phyloP scores from a whole-genome alignment of 2,329 filamentous ascomycete species.

The Aspergillus jensenii region DNA sequence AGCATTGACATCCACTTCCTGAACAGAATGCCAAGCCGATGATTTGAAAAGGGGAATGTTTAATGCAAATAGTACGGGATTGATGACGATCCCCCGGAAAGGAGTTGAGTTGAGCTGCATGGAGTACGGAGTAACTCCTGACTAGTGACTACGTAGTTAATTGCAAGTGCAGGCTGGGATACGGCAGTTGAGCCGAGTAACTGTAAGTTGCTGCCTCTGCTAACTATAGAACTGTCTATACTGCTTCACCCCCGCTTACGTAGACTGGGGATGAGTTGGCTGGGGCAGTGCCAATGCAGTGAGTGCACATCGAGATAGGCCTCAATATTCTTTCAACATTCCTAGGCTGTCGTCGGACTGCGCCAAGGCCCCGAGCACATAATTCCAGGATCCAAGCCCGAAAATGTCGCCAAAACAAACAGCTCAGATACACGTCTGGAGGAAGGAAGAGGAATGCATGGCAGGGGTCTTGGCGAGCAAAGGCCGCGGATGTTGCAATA shows the following conservation, averaged over 20 bases:
- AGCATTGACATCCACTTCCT: not conserved
- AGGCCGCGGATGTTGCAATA: slow-evolving; percentile 4
- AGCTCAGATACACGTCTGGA: too few species aligned
- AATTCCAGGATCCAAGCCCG: not conserved
- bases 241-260: too few species aligned
- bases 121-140: too few species aligned
- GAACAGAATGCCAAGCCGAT: not conserved
- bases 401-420: not conserved
- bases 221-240: too few species aligned
- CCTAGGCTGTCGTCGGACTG: too few species aligned
- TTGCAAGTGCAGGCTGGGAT: too few species aligned
- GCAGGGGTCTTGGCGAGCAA: slow-evolving; percentile 22
- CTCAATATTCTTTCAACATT: too few species aligned
- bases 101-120: too few species aligned
- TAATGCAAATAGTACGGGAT: not conserved
- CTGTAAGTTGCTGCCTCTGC: slow-evolving; percentile 9
- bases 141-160: too few species aligned
- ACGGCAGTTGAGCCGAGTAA: slow-evolving; percentile 12
- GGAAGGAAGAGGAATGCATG: slow-evolving; percentile 26
- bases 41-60: not conserved
- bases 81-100: not conserved
- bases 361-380: not conserved
- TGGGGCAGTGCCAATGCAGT: too few species aligned
- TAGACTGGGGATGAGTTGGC: too few species aligned
- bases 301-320: too few species aligned